These are phyloP conservation scores for Tremella yokohamensis DNA, from an alignment of 768 basidiomycete genomes.

Conservation along the genomic window DNA sequence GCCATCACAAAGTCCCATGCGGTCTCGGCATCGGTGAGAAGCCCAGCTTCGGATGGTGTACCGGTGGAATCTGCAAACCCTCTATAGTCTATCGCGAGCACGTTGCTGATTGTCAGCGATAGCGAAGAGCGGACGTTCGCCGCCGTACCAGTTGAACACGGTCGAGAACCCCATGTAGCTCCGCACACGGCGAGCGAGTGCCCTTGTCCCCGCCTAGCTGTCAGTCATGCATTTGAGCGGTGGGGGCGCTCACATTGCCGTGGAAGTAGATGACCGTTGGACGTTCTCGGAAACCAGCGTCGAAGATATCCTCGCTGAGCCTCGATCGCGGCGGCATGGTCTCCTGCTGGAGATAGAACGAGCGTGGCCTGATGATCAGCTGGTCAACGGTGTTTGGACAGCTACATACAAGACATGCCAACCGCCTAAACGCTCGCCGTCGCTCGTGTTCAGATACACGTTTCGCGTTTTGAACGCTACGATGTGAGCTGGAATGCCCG, in stretches of 20 bases:
- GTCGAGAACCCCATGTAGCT: slow-evolving; percentile 64
- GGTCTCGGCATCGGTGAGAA: slow-evolving; percentile 65
- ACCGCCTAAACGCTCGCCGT: slow-evolving; percentile 70
- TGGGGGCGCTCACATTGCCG: slow-evolving; percentile 59
- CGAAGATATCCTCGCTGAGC: slow-evolving; percentile 54
- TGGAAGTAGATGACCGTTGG: slow-evolving; percentile 91
- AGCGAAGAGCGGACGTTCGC: background rate
- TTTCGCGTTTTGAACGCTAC: slow-evolving; percentile 75
- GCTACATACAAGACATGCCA: slow-evolving; percentile 46
- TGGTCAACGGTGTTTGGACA: slow-evolving; percentile 56
- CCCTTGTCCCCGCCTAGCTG: slow-evolving; percentile 65
- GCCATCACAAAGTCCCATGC: slow-evolving; percentile 73
- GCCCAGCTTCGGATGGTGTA: slow-evolving; percentile 68
- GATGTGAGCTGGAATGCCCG: background rate
- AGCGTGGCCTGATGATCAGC: slow-evolving; percentile 40
- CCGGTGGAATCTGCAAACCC: slow-evolving; percentile 87
- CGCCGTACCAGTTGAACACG: slow-evolving; percentile 35
- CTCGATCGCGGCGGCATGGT: slow-evolving; percentile 13
- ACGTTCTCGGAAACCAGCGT: slow-evolving; percentile 57
- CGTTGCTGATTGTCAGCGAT: slow-evolving; percentile 63
- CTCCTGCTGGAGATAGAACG: slow-evolving; percentile 23
- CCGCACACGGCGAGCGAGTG: slow-evolving; percentile 63
- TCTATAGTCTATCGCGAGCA: slow-evolving; percentile 84
- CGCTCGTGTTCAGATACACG: slow-evolving; percentile 65
- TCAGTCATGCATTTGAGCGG: background rate